These are phyloP conservation scores for Aureobasidium sp. DNA, from an alignment of 2,329 filamentous ascomycete genomes.

Conservation along the genomic window DNA sequence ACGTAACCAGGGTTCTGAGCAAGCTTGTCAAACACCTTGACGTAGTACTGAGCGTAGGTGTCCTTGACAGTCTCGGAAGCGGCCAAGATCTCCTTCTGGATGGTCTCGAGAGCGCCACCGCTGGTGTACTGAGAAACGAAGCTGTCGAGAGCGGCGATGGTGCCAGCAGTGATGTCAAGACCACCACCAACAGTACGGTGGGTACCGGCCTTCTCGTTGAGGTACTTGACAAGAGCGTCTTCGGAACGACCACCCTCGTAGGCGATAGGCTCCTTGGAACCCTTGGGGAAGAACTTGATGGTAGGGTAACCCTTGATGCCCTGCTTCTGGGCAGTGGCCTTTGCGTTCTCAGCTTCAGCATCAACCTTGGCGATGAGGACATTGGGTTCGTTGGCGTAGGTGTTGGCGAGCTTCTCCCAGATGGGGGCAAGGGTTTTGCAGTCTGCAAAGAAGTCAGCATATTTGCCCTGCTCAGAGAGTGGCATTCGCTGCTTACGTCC, in stretches of 20 bases:
- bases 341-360: slow-evolving; percentile 79
- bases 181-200: slow-evolving; percentile 75
- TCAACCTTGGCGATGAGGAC: slow-evolving; percentile 94
- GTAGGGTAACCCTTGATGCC: slow-evolving; percentile 85
- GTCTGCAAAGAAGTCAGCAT: slow-evolving; percentile 48
- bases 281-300: slow-evolving; percentile 94
- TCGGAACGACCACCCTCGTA: slow-evolving; percentile 75
- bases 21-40: slow-evolving; percentile 83
- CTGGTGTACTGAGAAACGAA: slow-evolving; percentile 64
- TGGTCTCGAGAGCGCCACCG: slow-evolving; percentile 54
- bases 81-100: slow-evolving; percentile 64
- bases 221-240: slow-evolving; percentile 64
- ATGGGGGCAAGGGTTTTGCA: slow-evolving; percentile 89
- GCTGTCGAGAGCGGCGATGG: slow-evolving; percentile 67
- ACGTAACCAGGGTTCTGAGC: slow-evolving; percentile 68
- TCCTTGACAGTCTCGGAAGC: slow-evolving; percentile 59
- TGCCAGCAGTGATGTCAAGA: slow-evolving; percentile 71
- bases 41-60: slow-evolving; percentile 89
- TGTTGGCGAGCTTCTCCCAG: slow-evolving; percentile 79
- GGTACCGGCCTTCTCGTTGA: slow-evolving; percentile 85
- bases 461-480: slow-evolving; percentile 9
- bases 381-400: slow-evolving; percentile 67
- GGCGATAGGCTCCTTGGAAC: slow-evolving; percentile 59
- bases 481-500: slow-evolving; percentile 59
- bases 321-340: slow-evolving; percentile 65